A percentile compares a stretch with the other conserved stretches of the same genome.
These are phyloP conservation scores for Effrenium voratum DNA, from an alignment of 73 alveolate genomes.

Conservation along the genomic window DNA sequence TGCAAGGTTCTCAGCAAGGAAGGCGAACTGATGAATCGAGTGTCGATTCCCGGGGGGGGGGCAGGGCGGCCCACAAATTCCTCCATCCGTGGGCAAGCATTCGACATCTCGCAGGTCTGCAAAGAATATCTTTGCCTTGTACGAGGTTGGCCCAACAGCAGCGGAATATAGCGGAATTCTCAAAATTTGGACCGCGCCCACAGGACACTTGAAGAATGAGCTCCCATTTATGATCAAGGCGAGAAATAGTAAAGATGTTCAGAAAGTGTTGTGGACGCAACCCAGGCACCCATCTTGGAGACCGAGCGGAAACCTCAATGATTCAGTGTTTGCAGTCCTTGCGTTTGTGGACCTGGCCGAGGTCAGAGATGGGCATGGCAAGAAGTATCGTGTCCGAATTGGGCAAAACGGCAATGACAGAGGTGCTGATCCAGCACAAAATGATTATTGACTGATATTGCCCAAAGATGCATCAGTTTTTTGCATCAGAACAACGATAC, in stretches of 20 bases:
- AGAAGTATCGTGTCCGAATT: too few relatives aligned
- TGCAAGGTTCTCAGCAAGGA: background rate
- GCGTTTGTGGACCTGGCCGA: too few relatives aligned
- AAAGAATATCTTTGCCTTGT: slow-evolving; percentile 40
- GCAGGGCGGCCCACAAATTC: background rate
- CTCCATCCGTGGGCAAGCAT: too few relatives aligned
- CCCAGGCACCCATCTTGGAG: background rate
- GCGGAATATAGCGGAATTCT: background rate
- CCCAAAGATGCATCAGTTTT: too few relatives aligned
- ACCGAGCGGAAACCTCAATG: background rate
- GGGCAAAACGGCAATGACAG: too few relatives aligned
- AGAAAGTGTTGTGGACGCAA: background rate
- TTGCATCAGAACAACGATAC: too few relatives aligned
- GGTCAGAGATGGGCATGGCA: too few relatives aligned
- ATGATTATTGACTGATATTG: too few relatives aligned
- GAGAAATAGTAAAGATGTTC: background rate
- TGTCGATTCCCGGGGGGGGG: background rate
- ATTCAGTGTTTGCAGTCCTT: too few relatives aligned
- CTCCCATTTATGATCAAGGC: background rate
- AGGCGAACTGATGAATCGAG: background rate
- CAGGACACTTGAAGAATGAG: background rate
- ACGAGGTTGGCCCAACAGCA: background rate
- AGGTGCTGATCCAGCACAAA: too few relatives aligned
- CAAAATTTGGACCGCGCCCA: background rate
- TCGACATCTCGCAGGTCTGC: background rate